phyloP scores from a whole-genome alignment of 257 asterid genomes.

The Hygrophila difformis region DNA sequence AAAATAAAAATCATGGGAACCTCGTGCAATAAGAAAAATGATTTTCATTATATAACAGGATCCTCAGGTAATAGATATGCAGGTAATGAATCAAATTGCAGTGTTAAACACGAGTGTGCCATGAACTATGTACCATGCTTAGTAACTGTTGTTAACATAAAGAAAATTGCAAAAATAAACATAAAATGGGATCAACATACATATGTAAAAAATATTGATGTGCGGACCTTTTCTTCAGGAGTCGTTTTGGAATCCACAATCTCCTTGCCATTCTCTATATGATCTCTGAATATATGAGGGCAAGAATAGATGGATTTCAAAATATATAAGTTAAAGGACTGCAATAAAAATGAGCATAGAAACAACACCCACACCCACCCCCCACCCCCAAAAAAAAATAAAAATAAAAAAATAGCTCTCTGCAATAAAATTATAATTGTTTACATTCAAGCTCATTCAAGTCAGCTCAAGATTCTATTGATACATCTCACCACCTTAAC shows the following conservation, averaged over 20 bases:
- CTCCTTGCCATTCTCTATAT: slow-evolving; percentile 30
- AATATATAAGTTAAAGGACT: background rate
- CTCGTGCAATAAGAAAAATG: background rate
- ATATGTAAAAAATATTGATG: background rate
- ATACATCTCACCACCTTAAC: too few relatives aligned
- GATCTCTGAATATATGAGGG: slow-evolving; percentile 30
- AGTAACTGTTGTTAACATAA: too few relatives aligned
- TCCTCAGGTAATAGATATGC: too few relatives aligned
- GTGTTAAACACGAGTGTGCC: too few relatives aligned
- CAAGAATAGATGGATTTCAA: slow-evolving; percentile 10
- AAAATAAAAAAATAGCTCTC: too few relatives aligned
- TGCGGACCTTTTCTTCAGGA: slow-evolving; percentile 41
- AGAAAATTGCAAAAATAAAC: too few relatives aligned
- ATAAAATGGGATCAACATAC: background rate
- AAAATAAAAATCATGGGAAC: slow-evolving; percentile 1
- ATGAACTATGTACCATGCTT: too few relatives aligned
- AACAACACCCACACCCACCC: too few relatives aligned
- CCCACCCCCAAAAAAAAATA: too few relatives aligned
- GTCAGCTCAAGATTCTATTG: slow-evolving; percentile 6
- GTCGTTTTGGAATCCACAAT: slow-evolving; percentile 23
- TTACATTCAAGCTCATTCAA: background rate
- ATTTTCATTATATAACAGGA: background rate
- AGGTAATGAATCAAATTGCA: too few relatives aligned
- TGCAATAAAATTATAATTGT: too few relatives aligned
- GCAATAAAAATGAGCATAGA: too few relatives aligned